Base-by-base conservation (phyloP, 2,329 filamentous ascomycete species). In the Aspergillus quadrilineatus region DNA sequence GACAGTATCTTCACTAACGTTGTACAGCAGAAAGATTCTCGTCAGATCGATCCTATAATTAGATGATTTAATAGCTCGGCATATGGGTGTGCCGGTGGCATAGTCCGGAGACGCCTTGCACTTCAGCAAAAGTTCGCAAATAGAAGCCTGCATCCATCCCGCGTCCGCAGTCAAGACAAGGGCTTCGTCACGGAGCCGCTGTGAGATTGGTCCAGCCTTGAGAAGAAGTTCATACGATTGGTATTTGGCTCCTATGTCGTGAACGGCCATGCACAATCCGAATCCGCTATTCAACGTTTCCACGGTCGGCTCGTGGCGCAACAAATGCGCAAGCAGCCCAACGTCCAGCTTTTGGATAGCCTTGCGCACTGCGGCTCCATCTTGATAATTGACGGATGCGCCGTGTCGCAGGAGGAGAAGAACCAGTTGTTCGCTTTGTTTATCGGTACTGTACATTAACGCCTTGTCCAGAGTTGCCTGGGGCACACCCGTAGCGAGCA, bases 331-430 rank as follows among this genome's bases (percentile, higher is more conserved):
- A 10, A 56, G 49, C 17, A 56, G 15, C 1, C 30, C 14, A n/a
- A 56, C 17, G 22, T 56, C 55, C 15, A 48, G 22, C 14, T 50
- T 37, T 2, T 43, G 46, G 39, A 56, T 37, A 0, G 49, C 55
- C 4, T 56, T 52, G n/a, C 49, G 55, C 12, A 56, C 30, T 14
- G 43, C 15, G 1, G 43, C 43, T 2, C 55, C 55, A 8, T 56
- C 49, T 15, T 56, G 42, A 22, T 52, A 56, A 6, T 56, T 53
- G 28, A 56, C 39, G 3, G 55, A 56, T 10, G 55, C 49, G 6
- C 32, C 49, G 14, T 56, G 22, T 4, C 29, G n/a, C 2, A 56
- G 30, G 1, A 56, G 39, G 9, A 53, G 44, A 4, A 49, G 36
- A 14, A 36, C 49, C 8, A 56, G 49, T 2, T 44, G 22, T n/a